Evolutionary conservation across 108 stramenopile species (phyloP).

Genomic region (Fistulifera pelliculosa): DNA sequence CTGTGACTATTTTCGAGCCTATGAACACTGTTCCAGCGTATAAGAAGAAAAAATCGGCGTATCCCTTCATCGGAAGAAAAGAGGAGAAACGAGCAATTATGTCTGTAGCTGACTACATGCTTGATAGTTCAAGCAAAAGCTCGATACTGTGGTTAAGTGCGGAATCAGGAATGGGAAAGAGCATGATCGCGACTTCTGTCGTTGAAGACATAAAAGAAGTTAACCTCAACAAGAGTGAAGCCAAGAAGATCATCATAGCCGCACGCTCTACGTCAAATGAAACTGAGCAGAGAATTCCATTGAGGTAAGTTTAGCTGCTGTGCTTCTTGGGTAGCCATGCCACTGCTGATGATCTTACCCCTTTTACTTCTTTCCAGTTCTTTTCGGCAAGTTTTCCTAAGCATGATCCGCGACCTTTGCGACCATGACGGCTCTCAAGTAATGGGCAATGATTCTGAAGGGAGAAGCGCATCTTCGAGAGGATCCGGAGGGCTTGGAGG

Average conservation of each 20-base stretch:
- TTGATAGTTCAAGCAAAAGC: background rate
- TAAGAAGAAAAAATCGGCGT: slow-evolving; percentile 14
- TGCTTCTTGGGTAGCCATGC: too few relatives aligned
- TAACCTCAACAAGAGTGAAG: slow-evolving; percentile 8
- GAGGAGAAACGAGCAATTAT: slow-evolving; percentile 12
- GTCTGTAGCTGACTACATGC: slow-evolving; percentile 8
- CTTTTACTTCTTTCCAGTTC: slow-evolving; percentile 8
- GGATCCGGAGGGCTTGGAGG: slow-evolving; percentile 36
- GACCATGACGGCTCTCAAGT: slow-evolving; percentile 15
- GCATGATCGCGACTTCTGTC: slow-evolving; percentile 27
- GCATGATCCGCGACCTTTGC: slow-evolving; percentile 18
- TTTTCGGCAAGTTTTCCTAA: slow-evolving; percentile 19
- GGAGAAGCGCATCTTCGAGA: slow-evolving; percentile 6
- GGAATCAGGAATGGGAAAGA: slow-evolving; percentile 46
- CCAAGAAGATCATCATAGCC: slow-evolving; percentile 29
- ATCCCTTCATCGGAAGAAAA: slow-evolving; percentile 14
- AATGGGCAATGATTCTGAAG: background rate
- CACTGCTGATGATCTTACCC: too few relatives aligned
- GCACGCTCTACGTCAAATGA: slow-evolving; percentile 42
- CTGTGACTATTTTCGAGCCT: slow-evolving; percentile 53
- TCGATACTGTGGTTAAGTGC: slow-evolving; percentile 29
- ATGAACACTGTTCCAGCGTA: slow-evolving; percentile 2
- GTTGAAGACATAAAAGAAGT: slow-evolving; percentile 20
- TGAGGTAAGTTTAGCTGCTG: slow-evolving; percentile 32
- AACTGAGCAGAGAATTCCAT: slow-evolving; percentile 45